Evolutionary conservation across 1,284 basidiomycete species (phyloP).

Genomic region (Tilletia walkeri): DNA sequence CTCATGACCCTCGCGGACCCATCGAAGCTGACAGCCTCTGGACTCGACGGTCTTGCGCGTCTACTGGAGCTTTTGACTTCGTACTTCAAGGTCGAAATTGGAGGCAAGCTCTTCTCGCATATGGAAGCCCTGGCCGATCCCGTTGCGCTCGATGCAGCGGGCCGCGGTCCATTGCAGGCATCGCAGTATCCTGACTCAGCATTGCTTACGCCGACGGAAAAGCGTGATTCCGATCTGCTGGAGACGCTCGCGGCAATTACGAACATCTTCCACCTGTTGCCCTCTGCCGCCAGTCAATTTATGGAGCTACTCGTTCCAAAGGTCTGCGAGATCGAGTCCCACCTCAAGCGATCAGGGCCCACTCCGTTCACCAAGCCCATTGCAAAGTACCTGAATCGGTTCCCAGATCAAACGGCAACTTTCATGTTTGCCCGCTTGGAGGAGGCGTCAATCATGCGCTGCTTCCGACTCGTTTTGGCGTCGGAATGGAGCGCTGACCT

Average conservation of each 20-base stretch:
- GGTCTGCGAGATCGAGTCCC: conserved; percentile 89
- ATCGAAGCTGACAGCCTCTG: conserved; percentile 87
- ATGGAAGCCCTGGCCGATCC: conserved; percentile 48
- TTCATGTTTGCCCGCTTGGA: conserved; percentile 79
- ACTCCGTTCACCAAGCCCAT: conserved; percentile 94
- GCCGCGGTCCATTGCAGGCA: conserved; percentile 38
- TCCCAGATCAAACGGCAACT: conserved; percentile 77
- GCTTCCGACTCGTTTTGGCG: conserved; percentile 43
- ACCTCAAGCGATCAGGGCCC: conserved; percentile 81
- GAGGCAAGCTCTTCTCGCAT: conserved; percentile 93
- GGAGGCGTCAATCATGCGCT: conserved; percentile 54
- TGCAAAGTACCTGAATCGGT: conserved; percentile 85
- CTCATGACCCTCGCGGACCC: conserved; percentile 97
- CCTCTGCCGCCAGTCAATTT: conserved; percentile 84
- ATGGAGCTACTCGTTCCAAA: conserved; percentile 79
- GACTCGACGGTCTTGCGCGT: conserved; percentile 88
- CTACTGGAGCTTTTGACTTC: conserved; percentile 91
- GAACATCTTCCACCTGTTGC: conserved; percentile 91
- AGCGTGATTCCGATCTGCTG: conserved; percentile 85
- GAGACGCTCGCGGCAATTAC: conserved; percentile 89
- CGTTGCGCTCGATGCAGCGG: conserved; percentile 42
- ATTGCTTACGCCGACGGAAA: conserved; percentile 60
- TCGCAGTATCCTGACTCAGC: conserved; percentile 29
- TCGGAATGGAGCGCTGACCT: conserved; percentile 44
- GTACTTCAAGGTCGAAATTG: conserved; percentile 99